These are phyloP conservation scores for Mortierella hygrophila DNA, from an alignment of 192 early-diverging fungal species.

Conservation along the genomic window DNA sequence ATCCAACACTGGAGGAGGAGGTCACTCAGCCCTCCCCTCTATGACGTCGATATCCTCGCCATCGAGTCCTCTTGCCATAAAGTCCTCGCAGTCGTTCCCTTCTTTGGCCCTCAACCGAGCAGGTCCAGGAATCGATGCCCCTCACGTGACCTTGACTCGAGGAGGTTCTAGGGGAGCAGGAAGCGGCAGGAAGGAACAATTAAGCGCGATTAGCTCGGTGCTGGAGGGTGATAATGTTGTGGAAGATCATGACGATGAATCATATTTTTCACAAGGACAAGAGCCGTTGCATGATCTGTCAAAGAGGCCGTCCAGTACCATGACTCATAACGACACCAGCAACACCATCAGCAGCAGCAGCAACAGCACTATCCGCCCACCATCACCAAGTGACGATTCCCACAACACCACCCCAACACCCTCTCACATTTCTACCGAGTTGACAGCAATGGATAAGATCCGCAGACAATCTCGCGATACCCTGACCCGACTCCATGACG, in stretches of 20 bases:
- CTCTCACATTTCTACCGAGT: not conserved
- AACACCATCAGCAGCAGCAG: not conserved
- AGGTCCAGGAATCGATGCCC: not conserved
- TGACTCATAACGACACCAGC: not conserved
- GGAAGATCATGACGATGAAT: not conserved
- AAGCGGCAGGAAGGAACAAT: not conserved
- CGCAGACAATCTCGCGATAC: conserved; percentile 20
- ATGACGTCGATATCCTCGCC: not conserved
- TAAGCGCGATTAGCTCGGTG: not conserved
- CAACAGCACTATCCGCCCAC: not conserved
- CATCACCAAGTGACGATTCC: not conserved
- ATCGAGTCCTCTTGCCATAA: not conserved
- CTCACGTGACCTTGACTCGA: not conserved
- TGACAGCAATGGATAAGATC: conserved; percentile 26
- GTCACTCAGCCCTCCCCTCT: not conserved
- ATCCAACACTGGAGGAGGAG: not conserved
- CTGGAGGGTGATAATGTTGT: not conserved
- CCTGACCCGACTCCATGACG: conserved; percentile 18
- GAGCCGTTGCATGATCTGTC: not conserved
- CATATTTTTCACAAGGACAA: not conserved
- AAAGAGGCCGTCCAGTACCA: not conserved
- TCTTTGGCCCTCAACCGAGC: not conserved
- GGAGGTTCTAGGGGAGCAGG: not conserved
- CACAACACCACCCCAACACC: not conserved
- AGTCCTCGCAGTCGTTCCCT: not conserved